Conservation (phyloP, 129 eudicot species). For the Flaveria sonorensis region DNA sequence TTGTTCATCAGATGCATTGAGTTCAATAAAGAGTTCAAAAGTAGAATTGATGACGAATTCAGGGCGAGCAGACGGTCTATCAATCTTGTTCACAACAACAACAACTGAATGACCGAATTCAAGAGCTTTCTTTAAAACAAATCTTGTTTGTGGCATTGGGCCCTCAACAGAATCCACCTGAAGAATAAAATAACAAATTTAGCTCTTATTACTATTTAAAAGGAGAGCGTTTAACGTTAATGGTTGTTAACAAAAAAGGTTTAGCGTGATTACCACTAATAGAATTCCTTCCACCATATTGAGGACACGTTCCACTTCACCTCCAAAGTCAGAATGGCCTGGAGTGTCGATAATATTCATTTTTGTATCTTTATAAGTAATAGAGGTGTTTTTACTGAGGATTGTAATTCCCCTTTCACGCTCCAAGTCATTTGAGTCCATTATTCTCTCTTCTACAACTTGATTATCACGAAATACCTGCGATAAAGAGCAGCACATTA, state of each 20-base stretch:
- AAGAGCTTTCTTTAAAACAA: conserved; percentile 94
- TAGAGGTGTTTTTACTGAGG: conserved; percentile 96
- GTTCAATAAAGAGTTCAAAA: conserved; percentile 92
- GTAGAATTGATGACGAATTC: conserved; percentile 92
- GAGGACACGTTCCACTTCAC: conserved; percentile 97
- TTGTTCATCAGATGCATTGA: conserved; percentile 97
- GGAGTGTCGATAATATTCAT: conserved; percentile 96
- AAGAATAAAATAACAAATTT: conserved; percentile 33
- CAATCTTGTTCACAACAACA: conserved; percentile 90
- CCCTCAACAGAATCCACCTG: conserved; percentile 99
- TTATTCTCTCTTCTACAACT: conserved; percentile 89
- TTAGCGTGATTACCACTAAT: conserved; percentile 62
- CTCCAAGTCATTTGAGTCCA: conserved; percentile 98
- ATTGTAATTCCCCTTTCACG: conserved; percentile 99
- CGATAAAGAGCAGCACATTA: conserved; percentile 9
- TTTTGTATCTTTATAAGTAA: conserved; percentile 80
- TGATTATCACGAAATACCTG: conserved; percentile 99
- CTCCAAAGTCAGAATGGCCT: conserved; percentile 98
- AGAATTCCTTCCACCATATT: conserved; percentile 98
- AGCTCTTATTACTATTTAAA: neutral
- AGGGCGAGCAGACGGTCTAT: conserved; percentile 97
- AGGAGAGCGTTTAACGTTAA: conserved; percentile 1
- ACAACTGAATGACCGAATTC: conserved; percentile 97
- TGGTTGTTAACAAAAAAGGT: neutral
- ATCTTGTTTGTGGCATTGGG: conserved; percentile 99